Conservation (phyloP, 139 green algal species). For the Mesostigma viride region DNA sequence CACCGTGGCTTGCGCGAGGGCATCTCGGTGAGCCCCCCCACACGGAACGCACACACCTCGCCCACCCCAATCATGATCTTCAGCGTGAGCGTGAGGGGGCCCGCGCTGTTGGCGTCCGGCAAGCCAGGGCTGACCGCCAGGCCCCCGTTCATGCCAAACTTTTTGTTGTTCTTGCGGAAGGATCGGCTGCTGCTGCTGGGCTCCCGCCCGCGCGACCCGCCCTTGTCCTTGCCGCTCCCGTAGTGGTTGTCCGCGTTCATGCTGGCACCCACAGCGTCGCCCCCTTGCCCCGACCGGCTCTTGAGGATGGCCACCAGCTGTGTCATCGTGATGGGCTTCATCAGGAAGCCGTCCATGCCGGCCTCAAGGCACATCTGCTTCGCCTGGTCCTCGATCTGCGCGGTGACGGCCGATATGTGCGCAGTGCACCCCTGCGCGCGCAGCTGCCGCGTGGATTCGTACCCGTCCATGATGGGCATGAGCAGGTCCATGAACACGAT, state of each 20-base stretch:
- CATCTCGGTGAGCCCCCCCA: neutral
- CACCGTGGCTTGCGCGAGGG: neutral
- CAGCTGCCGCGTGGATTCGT: conserved; percentile 1
- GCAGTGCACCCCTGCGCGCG: neutral
- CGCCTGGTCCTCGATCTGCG: conserved; percentile 8
- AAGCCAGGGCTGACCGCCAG: too few relatives aligned
- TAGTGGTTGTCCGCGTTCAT: too few relatives aligned
- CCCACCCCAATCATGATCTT: conserved; percentile 5
- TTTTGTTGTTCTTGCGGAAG: neutral
- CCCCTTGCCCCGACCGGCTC: neutral
- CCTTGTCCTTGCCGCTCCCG: neutral
- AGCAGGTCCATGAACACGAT: conserved; percentile 11
- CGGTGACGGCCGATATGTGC: neutral
- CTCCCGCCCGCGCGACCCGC: neutral
- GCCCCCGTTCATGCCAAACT: too few relatives aligned
- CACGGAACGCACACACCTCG: neutral
- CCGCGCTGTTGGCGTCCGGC: neutral
- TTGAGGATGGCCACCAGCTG: conserved; percentile 8
- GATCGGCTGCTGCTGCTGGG: too few relatives aligned
- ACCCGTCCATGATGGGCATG: conserved; percentile 8
- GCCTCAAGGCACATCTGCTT: conserved; percentile 1
- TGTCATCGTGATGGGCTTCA: conserved; percentile 13
- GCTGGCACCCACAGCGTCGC: too few relatives aligned
- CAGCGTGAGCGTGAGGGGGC: neutral
- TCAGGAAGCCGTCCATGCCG: conserved; percentile 13